Base-by-base conservation (phyloP, 805 yeast genomes). In the Blastobotrys parvus region DNA sequence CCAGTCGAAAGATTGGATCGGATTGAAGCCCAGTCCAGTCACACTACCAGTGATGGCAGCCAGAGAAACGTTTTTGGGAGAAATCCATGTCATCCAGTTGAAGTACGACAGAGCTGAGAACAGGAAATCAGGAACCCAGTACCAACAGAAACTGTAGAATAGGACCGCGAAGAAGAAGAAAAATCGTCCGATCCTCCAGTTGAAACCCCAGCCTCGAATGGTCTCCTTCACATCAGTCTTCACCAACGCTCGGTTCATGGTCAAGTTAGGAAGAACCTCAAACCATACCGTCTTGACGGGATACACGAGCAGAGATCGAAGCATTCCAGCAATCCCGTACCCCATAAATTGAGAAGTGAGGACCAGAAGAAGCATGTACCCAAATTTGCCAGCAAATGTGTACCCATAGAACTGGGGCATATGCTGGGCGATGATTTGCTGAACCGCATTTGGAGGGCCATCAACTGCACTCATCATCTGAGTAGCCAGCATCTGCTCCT, bases 151-250 rank as follows among this genome's bases (percentile, higher is more conserved):
- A 7, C 66, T 45, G 52, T 75, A 75, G 16, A 69, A 58, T 20
- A 55, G 58, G 16, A 51, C n/a, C n/a, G n/a, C 11, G 25, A 35
- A 35, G 59, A 80, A 78, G 54, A 76, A 73, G 40, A 57, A 60
- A 50, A 71, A 73, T 48, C 81, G 69, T 6, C 76, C 63, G 35
- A 79, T 67, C n/a, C n/a, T n/a, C n/a, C n/a, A n/a, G n/a, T n/a
- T n/a, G n/a, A n/a, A n/a, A 25, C 58, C 68, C 87, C 87, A 80
- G 4, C 85, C 84, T 48, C 75, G 68, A 18, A 75, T 72, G n/a
- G 27, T 43, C 19, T 41, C 48, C 23, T 52, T 38, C 29, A 52
- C 56, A 6, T 51, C 54, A 52, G 74, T 67, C 17, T 42, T 45
- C 20, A 48, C 36, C 20, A 61, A 44, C 1, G 79, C 72, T 41